Base-by-base conservation (phyloP, 768 basidiomycete genomes). In the Leccinum obscurum region DNA sequence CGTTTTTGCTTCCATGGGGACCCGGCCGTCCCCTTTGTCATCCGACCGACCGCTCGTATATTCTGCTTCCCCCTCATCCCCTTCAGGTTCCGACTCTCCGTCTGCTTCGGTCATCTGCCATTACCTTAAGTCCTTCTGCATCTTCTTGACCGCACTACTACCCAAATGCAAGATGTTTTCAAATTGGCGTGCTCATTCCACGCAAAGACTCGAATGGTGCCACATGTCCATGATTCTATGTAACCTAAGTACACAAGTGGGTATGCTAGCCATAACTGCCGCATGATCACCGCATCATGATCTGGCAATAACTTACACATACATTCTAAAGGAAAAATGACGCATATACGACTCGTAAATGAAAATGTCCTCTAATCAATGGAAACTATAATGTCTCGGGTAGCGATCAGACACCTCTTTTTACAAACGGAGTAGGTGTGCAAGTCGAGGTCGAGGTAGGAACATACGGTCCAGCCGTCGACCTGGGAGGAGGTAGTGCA, bases 141-240 rank as follows among this genome's bases (percentile, higher is more conserved):
- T 44, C 17, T 44, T 44, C 41, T 44, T n/a, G 15, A n/a, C 6
- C n/a, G 17, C 15, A 17, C 41, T 17, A n/a, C 39, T 17, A 17
- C 39, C 3, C 41, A 8, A n/a, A 44, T 44, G 41, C 41, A n/a
- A 44, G 9, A n/a, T 4, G 41, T n/a, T 9, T 10, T 44, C 17
- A 14, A 11, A 17, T 17, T n/a, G 9, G 5, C 44, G 4, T 11
- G 44, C 44, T 46, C 5, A 9, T n/a, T 20, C 44, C 44, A 46
- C n/a, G n/a, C 44, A 46, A 46, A 20, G 44, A 20, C 17, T 9
- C n/a, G 11, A 20, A 20, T 93, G 8, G 41, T 44, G 15, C n/a
- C 8, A 17, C 17, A 0, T n/a, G 15, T 13, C 15, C 41, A n/a
- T 41, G n/a, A n/a, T 41, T n/a, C 1, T n/a, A 32, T 32, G 32